A percentile compares a stretch with the other conserved stretches of the same genome.
These are phyloP conservation scores for Penicillium steckii DNA, from an alignment of 495 filamentous ascomycete genomes.

Conservation along the genomic window DNA sequence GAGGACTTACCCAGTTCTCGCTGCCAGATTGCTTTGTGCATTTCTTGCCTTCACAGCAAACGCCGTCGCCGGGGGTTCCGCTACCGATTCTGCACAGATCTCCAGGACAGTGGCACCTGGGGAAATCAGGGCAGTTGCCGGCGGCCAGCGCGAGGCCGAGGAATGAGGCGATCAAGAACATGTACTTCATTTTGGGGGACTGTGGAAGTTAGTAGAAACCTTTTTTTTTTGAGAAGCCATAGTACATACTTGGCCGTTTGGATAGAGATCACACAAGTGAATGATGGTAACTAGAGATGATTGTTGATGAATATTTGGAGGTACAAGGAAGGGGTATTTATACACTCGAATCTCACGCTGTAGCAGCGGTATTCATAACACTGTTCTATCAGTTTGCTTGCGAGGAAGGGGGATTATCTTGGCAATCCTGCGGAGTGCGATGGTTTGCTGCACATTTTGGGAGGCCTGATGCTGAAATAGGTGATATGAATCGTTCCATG, in stretches of 20 bases:
- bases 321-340: too few species aligned
- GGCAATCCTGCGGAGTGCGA: conserved; percentile 2
- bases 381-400: not conserved
- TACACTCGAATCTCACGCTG: too few species aligned
- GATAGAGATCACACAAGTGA: not conserved
- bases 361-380: not conserved
- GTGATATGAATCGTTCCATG: not conserved
- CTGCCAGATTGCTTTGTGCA: conserved; percentile 7
- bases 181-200: conserved; percentile 13
- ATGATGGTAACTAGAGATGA: not conserved
- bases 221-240: not conserved
- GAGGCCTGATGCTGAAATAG: conserved; percentile 4
- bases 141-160: conserved; percentile 9
- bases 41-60: conserved; percentile 10
- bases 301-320: not conserved
- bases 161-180: conserved; percentile 9
- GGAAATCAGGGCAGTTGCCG: conserved; percentile 9
- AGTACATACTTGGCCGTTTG: too few species aligned
- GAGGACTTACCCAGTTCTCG: conserved; percentile 10
- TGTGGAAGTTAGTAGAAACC: not conserved
- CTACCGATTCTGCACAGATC: conserved; percentile 13
- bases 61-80: conserved; percentile 5
- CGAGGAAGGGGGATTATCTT: conserved; percentile 11
- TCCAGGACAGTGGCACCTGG: conserved; percentile 9
- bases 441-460: not conserved